Base-by-base conservation (phyloP, 192 early-diverging fungal genomes). In the Entomortierella chlamydospora region DNA sequence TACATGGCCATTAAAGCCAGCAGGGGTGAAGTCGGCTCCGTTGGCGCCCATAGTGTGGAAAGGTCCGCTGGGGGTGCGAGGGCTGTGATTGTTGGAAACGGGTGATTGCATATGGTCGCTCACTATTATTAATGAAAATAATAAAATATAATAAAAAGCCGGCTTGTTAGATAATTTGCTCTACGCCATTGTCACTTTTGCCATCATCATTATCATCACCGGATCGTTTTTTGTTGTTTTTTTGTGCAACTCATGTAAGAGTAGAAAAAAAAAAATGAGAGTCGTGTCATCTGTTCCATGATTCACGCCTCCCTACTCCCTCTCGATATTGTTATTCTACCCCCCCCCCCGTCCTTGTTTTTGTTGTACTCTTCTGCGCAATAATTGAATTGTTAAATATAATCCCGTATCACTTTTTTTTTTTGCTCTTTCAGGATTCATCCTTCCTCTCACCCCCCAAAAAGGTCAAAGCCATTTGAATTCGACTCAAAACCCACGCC, bases 1-100 rank as follows among this genome's bases (percentile, higher is more conserved):
- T 15, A 70, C 63, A 50, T 79, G 76, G 41, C 33, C 53, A 26
- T 56, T 61, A 30, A 79, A 79, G 31, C 76, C 76, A 15, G 76
- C 56, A 33, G 76, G 50, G 2, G 74, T 70, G 56, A 79, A 79
- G 47, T 79, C 76, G 39, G 76, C 62, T 28, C 76, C 76, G 28
- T 79, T 79, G 62, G 76, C 68, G 23, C 68, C 68, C 76, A 79
- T 79, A 37, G 76, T 79, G 26, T 79, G 76, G 68, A 79, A 79
- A 22, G 76, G 49, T n/a, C 76, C 76, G 43, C 67, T 79, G 25
- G 76, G 76, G 1, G 76, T 79, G 29, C 76, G 76, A 17, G 76
- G 76, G 63, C 76, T 79, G 43, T 79, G 76, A 63, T 70, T 74
- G 64, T 59, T 79, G 5, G 76, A 79, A 28, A 64, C 76, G 22